These are phyloP conservation scores for Talaromyces sp. DNA, from an alignment of 2,329 filamentous ascomycete genomes.

Conservation along the genomic window DNA sequence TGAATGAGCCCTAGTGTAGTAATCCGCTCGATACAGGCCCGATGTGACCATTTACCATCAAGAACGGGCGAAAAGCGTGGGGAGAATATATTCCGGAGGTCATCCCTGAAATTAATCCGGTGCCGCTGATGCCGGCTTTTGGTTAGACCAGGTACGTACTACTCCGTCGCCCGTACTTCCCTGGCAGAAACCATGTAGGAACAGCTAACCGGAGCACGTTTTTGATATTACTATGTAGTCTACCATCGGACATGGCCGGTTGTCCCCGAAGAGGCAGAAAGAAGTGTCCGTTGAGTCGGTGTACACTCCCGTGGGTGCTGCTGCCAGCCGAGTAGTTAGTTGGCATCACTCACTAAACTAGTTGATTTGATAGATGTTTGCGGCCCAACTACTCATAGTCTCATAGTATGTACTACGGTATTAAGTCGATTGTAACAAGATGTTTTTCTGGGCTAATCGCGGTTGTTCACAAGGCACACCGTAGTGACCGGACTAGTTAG, in stretches of 20 bases:
- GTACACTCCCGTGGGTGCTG: not conserved
- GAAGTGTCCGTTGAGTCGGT: not conserved
- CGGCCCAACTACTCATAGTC: not conserved
- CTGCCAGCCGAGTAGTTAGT: not conserved
- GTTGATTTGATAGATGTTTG: not conserved
- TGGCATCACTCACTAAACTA: not conserved
- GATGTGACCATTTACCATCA: not conserved
- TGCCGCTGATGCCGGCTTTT: not conserved
- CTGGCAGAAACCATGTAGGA: not conserved
- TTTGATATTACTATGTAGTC: not conserved
- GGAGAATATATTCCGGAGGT: not conserved
- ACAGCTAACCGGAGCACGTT: not conserved
- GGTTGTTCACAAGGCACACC: not conserved
- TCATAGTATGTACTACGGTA: no score
- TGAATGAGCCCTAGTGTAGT: not conserved
- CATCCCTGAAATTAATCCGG: not conserved
- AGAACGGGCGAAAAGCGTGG: not conserved
- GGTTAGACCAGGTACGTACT: not conserved
- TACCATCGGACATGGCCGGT: not conserved
- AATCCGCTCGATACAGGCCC: not conserved
- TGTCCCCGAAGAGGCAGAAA: not conserved
- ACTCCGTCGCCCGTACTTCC: not conserved
- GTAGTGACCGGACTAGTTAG: not conserved
- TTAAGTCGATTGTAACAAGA: not conserved
- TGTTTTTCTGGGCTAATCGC: conserved; percentile 9